Evolutionary conservation across 257 asterid genomes (phyloP).

Genomic region (Paulownia fortunei): DNA sequence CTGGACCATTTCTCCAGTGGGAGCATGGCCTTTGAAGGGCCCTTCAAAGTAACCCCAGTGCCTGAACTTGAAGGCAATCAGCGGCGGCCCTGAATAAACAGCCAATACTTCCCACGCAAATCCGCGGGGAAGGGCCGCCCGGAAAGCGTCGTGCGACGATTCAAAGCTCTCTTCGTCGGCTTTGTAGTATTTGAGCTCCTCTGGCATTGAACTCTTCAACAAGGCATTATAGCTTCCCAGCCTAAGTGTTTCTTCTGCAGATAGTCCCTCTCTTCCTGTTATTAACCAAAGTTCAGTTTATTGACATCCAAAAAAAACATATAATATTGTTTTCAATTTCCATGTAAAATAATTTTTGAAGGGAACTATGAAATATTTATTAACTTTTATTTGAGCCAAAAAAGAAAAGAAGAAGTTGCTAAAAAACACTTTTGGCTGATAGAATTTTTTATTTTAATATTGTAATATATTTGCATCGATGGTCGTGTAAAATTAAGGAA

Average conservation of each 20-base stretch:
- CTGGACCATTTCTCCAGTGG: conserved; percentile 75
- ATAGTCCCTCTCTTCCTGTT: conserved; percentile 70
- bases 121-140: conserved; percentile 80
- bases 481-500: too few species aligned
- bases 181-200: conserved; percentile 73
- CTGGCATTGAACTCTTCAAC: conserved; percentile 82
- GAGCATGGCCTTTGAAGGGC: conserved; percentile 74
- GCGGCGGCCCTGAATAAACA: conserved; percentile 80
- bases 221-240: conserved; percentile 83
- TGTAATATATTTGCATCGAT: too few species aligned
- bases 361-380: too few species aligned
- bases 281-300: neutral
- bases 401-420: too few species aligned
- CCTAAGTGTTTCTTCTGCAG: conserved; percentile 71
- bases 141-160: conserved; percentile 74
- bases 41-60: conserved; percentile 98
- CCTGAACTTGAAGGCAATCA: conserved; percentile 74
- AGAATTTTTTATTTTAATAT: too few species aligned
- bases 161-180: conserved; percentile 86
- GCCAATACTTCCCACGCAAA: conserved; percentile 86
- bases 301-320: too few species aligned
- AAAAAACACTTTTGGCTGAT: too few species aligned
- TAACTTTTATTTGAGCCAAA: too few species aligned
- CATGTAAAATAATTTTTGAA: too few species aligned
- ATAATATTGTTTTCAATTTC: too few species aligned